Conservation (phyloP, 2,329 filamentous ascomycete genomes). For the Leptographium procerum region DNA sequence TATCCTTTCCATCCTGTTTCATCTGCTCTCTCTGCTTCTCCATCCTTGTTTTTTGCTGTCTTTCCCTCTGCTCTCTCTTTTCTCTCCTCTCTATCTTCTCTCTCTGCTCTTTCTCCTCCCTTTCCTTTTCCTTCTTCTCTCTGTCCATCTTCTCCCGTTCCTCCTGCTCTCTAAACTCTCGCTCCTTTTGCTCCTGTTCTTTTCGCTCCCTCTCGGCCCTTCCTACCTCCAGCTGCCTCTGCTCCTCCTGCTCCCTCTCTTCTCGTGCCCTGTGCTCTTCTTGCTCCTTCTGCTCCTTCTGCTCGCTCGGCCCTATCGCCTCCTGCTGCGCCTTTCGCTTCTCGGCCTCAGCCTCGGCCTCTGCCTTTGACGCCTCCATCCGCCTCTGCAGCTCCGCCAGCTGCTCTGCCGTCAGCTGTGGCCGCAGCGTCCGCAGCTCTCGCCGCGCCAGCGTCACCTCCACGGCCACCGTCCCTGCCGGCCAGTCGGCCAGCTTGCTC, state of each 20-base stretch:
- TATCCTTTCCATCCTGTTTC: not conserved
- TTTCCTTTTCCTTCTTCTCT: not conserved
- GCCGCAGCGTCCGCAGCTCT: conserved; percentile 26
- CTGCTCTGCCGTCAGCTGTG: conserved; percentile 3
- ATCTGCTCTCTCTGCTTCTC: not conserved
- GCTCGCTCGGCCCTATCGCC: not conserved
- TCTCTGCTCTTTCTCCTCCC: not conserved
- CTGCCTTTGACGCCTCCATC: not conserved
- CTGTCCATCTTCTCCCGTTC: not conserved
- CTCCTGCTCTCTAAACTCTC: not conserved
- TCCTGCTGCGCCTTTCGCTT: not conserved
- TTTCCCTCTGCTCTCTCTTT: not conserved
- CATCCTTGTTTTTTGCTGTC: not conserved
- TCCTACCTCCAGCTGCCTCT: not conserved
- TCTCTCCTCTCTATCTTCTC: not conserved
- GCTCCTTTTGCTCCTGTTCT: not conserved
- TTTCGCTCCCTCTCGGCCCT: not conserved
- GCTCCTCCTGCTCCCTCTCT: not conserved
- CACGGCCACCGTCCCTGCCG: conserved; percentile 35
- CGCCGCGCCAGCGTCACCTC: conserved; percentile 43
- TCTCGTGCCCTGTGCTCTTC: not conserved
- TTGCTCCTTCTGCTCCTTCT: not conserved
- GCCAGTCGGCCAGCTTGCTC: conserved; percentile 25
- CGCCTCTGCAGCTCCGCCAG: conserved; percentile 1
- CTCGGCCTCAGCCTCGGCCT: not conserved